phyloP scores from a whole-genome alignment of 441 rosid species.

The Adansonia gregorii region DNA sequence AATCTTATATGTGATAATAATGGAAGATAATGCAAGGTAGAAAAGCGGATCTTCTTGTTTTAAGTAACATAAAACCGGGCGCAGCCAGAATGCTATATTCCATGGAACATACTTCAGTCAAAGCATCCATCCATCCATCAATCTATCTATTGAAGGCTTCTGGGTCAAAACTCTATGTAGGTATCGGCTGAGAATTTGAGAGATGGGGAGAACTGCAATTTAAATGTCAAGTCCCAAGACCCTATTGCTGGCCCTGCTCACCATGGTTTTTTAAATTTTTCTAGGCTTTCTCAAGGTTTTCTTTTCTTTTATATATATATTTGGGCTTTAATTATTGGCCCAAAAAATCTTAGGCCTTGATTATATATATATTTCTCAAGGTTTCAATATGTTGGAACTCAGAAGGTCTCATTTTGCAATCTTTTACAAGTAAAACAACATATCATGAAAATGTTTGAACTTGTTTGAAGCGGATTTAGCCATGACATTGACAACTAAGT shows the following conservation, averaged over 20 bases:
- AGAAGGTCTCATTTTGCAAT: no score
- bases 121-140: conserved; percentile 64
- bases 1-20: background rate
- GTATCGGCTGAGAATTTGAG: conserved; percentile 36
- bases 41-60: background rate
- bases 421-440: no score
- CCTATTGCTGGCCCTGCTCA: conserved; percentile 28
- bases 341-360: background rate
- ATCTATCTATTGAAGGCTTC: conserved; percentile 61
- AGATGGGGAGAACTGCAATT: conserved; percentile 39
- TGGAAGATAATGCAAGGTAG: background rate
- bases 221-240: conserved; percentile 18
- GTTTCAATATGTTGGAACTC: no score
- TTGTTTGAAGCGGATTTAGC: no score
- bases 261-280: conserved; percentile 33
- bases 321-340: background rate
- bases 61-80: background rate
- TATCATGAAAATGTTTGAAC: no score
- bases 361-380: no score
- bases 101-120: background rate
- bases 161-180: conserved; percentile 38
- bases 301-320: background rate
- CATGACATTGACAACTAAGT: no score
- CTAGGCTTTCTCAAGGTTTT: background rate
- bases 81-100: background rate